A percentile compares a stretch with the other conserved stretches of the same genome.
Evolutionary conservation across 202 grass and related monocot genomes (phyloP).

Genomic region (Carex arenaria): DNA sequence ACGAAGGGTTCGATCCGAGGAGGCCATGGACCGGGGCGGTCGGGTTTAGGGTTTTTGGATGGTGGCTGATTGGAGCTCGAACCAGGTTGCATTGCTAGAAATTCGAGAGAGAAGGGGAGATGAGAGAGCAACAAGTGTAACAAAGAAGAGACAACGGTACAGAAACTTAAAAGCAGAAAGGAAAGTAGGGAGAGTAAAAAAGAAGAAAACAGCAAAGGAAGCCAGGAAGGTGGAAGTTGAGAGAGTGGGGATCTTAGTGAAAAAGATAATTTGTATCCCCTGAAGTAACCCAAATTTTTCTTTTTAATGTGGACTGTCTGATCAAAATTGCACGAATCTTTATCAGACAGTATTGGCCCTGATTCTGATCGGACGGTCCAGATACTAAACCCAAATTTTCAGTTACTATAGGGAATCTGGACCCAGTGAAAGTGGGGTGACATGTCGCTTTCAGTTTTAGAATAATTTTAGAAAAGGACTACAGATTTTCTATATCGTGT

Average conservation of each 20-base stretch:
- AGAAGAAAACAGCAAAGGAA: background rate
- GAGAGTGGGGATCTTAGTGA: background rate
- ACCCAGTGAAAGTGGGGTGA: slow-evolving; percentile 18
- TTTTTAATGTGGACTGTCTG: no score
- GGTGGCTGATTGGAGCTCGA: slow-evolving; percentile 1
- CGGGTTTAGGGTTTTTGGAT: background rate
- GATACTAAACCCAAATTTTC: no score
- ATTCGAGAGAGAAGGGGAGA: slow-evolving; percentile 18
- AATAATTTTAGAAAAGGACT: background rate
- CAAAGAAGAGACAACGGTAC: background rate
- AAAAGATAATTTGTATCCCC: no score
- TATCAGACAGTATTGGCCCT: fast-evolving
- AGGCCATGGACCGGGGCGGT: slow-evolving; percentile 20
- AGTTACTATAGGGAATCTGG: no score
- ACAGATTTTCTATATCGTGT: background rate
- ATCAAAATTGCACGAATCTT: no score
- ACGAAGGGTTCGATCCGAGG: slow-evolving; percentile 63
- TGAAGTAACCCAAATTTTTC: no score
- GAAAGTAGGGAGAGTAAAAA: background rate
- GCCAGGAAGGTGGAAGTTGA: background rate
- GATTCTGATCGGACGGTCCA: no score
- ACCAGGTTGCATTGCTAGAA: slow-evolving; percentile 37
- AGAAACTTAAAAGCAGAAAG: background rate
- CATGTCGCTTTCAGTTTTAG: slow-evolving; percentile 27
- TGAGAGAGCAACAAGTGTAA: background rate